These are phyloP conservation scores for Emiliania huxleyi DNA, from an alignment of 78 protist genomes.

Conservation along the genomic window DNA sequence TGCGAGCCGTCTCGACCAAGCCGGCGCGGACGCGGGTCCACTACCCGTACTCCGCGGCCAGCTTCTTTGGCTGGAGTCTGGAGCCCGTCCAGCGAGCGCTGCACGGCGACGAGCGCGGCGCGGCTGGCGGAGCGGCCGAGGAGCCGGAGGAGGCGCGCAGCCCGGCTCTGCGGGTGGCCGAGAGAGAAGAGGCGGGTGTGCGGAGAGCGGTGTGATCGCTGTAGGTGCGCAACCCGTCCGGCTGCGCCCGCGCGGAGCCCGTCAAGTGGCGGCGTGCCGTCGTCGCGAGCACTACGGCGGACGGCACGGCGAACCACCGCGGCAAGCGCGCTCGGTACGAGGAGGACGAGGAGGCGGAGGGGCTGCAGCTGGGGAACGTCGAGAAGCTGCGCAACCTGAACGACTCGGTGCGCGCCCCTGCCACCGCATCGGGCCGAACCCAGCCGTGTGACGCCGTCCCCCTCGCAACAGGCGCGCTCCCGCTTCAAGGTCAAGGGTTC, in stretches of 20 bases:
- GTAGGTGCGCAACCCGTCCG: not conserved
- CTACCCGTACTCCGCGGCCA: not conserved
- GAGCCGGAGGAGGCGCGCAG: not conserved
- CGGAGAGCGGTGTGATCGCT: too few relatives aligned
- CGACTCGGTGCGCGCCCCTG: not conserved
- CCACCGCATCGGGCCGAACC: too few relatives aligned
- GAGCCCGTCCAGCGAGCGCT: not conserved
- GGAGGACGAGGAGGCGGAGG: not conserved
- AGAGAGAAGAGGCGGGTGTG: too few relatives aligned
- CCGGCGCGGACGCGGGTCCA: not conserved
- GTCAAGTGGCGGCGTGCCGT: not conserved
- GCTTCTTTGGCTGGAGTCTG: not conserved
- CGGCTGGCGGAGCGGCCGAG: not conserved
- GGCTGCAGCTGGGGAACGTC: not conserved
- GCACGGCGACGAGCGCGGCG: not conserved
- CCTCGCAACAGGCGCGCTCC: not conserved
- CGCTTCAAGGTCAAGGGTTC: not conserved
- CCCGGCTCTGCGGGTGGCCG: too few relatives aligned
- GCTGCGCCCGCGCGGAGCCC: slow-evolving; percentile 14
- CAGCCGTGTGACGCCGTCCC: too few relatives aligned
- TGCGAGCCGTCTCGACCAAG: not conserved
- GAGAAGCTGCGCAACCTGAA: not conserved
- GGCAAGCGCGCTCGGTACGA: not conserved
- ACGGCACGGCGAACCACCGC: not conserved
- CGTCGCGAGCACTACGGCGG: not conserved